Evolutionary conservation across 805 yeast species (phyloP), one percentile per base, ranked within the genome.

Genomic region (Grigorovia humatica): DNA sequence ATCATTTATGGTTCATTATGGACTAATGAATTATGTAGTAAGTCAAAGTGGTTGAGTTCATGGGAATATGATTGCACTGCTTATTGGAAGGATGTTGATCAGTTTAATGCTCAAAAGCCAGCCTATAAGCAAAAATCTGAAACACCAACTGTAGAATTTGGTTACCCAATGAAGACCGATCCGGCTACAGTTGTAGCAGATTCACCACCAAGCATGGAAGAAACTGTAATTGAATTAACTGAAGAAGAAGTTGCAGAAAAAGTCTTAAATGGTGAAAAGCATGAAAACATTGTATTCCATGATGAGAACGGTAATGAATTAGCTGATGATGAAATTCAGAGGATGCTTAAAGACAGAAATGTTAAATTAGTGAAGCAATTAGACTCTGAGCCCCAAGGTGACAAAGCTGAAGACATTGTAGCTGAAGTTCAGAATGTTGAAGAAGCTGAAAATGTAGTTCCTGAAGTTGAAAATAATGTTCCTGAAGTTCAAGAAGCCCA

Each of bases 51-150:
- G 60, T 56, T 85, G 30, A 55, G 72, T 2, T 74, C 79, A 42
- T 93, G 98, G 99, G 99, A 93, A 74, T 93, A 82, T 65, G 85
- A 83, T 64, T 93, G 99, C 72, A 72, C 71, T 55, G 60, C 73
- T n/a, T 88, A 79, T 63, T 60, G 64, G 44, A 68, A 59, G 32
- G 51, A 58, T 15, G 53, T 53, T 41, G 59, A 60, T n/a, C 65
- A 62, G 6, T 67, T 63, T 47, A 51, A 55, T 20, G 57, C 51
- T 38, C 17, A 40, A 23, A 46, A 46, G 32, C 48, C 47, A 41
- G 53, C 47, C 29, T 18, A 30, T 20, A 48, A 43, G 30, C n/a
- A 9, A 9, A 19, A 20, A 15, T 8, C 48, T n/a, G 48, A 44
- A 6, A 41, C 29, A 12, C 12, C 47, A 13, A 7, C 44, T n/a